Evolutionary conservation across 331 rosid species (phyloP).

Genomic region (Rhamnella rubrinervis): DNA sequence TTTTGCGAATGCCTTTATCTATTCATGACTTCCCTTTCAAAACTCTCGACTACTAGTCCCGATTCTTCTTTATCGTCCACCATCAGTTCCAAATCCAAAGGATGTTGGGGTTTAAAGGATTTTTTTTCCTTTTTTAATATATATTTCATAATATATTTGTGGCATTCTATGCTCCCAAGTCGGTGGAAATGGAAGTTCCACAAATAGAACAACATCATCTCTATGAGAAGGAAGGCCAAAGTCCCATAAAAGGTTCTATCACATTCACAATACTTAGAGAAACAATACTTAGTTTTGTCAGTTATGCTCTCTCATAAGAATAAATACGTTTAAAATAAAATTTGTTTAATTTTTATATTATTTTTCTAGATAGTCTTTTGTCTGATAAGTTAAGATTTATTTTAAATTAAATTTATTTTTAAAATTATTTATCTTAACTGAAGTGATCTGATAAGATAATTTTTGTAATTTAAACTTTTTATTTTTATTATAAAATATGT

Average conservation of each 20-base stretch:
- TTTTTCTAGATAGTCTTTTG: no score
- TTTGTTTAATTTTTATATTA: no score
- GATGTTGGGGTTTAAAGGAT: no score
- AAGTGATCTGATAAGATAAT: no score
- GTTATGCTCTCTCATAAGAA: no score
- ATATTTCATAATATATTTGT: constrained; percentile 7
- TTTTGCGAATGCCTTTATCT: constrained; percentile 14
- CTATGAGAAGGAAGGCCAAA: constrained; percentile 95
- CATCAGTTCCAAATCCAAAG: constrained; percentile 39
- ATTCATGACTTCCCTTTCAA: constrained; percentile 64
- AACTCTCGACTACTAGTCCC: constrained; percentile 45
- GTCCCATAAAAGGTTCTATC: constrained; percentile 26
- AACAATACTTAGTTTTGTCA: neutral
- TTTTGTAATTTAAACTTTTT: no score
- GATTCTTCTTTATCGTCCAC: constrained; percentile 36
- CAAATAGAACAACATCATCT: constrained; percentile 83
- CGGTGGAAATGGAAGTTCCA: constrained; percentile 58
- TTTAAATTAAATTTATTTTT: no score
- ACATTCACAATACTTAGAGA: neutral
- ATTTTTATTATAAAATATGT: no score
- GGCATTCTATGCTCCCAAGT: constrained; percentile 73
- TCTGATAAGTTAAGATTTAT: no score
- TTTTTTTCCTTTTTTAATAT: no score
- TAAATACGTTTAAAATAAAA: no score
- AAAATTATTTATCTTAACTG: no score